Evolutionary conservation across 2,329 filamentous ascomycete species (phyloP), one percentile per base, ranked within the genome.

Genomic region (Sporothrix pseudoabietina): DNA sequence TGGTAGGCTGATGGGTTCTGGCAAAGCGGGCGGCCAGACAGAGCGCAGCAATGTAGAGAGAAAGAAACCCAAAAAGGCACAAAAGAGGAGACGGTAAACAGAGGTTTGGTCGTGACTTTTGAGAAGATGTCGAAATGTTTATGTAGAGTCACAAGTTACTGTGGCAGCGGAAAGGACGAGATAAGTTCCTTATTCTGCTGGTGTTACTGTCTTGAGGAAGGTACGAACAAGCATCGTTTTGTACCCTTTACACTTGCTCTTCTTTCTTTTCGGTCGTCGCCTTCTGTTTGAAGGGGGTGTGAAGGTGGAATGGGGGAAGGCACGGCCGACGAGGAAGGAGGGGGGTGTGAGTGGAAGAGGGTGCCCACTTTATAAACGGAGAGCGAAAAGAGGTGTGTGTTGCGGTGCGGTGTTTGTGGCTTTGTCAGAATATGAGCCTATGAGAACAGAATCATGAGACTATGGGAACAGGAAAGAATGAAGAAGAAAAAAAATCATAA

Each of bases 101-200:
- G 16, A 30, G 19, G 19, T 16, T 49, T 39, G 55, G 16, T 65
- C 19, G 14, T 30, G 65, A 14, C 7, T 55, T 7, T 55, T 35
- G 32, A 47, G 54, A 35, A 35, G 57, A 61, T 30, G 35, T 66
- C 39, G 16, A 47, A 65, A 65, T 39, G 69, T 52, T 71, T 61
- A 63, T 71, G 26, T 35, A 65, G 70, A 65, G 41, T 65, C 57
- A 65, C 41, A 71, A 59, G 44, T 65, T 65, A 41, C 57, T 71
- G 41, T 65, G 41, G 57, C 70, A 65, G 70, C 41, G 26, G 30
- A 57, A 54, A 57, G 30, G 70, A 71, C 57, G 44, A 71, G 57
- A 71, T 65, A 16, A 39, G 26, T 39, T 49, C n/a, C 70, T 35
- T 52, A 32, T n/a, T 1, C 30, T 12, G 65, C 14, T 65, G 44